A percentile compares a stretch with the other conserved stretches of the same genome.
phyloP scores from a whole-genome alignment of 495 filamentous ascomycete genomes.

The Viridothelium virens region DNA sequence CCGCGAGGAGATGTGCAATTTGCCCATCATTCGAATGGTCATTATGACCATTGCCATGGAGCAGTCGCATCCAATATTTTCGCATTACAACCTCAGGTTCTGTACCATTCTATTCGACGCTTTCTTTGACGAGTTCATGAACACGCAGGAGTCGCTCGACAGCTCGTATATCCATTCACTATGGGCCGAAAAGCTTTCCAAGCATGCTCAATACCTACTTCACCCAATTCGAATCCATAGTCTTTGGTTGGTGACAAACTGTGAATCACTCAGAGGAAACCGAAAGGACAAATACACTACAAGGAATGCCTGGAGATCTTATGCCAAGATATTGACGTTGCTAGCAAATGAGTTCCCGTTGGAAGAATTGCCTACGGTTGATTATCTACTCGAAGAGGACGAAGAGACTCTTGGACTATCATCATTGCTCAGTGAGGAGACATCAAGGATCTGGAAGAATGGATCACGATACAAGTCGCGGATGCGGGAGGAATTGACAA shows the following conservation, averaged over 20 bases:
- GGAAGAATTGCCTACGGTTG: constrained; percentile 46
- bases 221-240: constrained; percentile 67
- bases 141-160: background rate
- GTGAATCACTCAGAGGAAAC: constrained; percentile 39
- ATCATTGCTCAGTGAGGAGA: constrained; percentile 50
- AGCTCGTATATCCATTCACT: background rate
- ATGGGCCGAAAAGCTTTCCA: background rate
- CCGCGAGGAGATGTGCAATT: too few relatives aligned
- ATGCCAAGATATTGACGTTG: constrained; percentile 58
- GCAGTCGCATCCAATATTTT: background rate
- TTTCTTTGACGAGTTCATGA: background rate
- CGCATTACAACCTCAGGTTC: background rate
- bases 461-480: background rate
- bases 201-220: constrained; percentile 27
- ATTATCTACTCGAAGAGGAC: constrained; percentile 73
- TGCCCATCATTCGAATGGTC: constrained; percentile 60
- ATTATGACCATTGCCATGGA: constrained; percentile 73
- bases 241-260: constrained; percentile 56
- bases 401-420: constrained; percentile 66
- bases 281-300: constrained; percentile 42
- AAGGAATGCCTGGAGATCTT: constrained; percentile 64
- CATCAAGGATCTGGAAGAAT: constrained; percentile 40
- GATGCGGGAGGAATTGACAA: background rate
- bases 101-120: background rate
- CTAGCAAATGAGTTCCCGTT: constrained; percentile 54